Evolutionary conservation across 805 yeast genomes (phyloP).

Genomic region (Yamadazyma paraphyllophila): DNA sequence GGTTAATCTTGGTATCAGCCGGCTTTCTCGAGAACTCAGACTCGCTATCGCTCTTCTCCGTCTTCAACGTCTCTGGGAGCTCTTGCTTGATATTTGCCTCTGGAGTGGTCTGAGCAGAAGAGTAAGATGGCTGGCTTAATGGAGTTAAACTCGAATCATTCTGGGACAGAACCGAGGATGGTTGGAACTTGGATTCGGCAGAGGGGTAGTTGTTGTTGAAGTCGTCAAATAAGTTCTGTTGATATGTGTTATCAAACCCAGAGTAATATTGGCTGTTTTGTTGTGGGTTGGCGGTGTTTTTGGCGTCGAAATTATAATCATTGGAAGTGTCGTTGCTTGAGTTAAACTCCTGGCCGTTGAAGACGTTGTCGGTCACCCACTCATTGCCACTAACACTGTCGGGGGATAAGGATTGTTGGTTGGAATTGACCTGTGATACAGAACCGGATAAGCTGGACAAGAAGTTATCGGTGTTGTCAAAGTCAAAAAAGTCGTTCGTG

Average conservation of each 20-base stretch:
- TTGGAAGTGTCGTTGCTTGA: too few species aligned
- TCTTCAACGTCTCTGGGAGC: background rate
- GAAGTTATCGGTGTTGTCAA: slow-evolving; percentile 30
- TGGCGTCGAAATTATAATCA: background rate
- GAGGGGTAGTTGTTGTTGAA: slow-evolving; percentile 4
- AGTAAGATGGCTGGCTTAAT: slow-evolving; percentile 15
- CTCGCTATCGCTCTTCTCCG: background rate
- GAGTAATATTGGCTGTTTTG: background rate
- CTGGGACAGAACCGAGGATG: slow-evolving; percentile 3
- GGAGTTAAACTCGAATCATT: slow-evolving; percentile 20
- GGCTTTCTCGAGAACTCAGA: background rate
- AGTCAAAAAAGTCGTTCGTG: slow-evolving; percentile 18
- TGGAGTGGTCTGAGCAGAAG: slow-evolving; percentile 24
- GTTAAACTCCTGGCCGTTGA: too few species aligned
- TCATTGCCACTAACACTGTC: slow-evolving; percentile 12
- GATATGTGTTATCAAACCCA: slow-evolving; percentile 1
- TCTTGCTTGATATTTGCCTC: slow-evolving; percentile 8
- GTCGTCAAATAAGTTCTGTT: slow-evolving; percentile 1
- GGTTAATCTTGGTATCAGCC: background rate
- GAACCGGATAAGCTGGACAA: slow-evolving; percentile 28
- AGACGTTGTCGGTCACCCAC: background rate
- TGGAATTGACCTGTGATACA: background rate
- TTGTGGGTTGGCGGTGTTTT: slow-evolving; percentile 6
- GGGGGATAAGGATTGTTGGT: slow-evolving; percentile 14
- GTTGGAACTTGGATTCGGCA: background rate